A percentile compares a stretch with the other conserved stretches of the same genome.
These are phyloP conservation scores for Lupinus albus DNA, from an alignment of 306 rosid species.

Conservation along the genomic window DNA sequence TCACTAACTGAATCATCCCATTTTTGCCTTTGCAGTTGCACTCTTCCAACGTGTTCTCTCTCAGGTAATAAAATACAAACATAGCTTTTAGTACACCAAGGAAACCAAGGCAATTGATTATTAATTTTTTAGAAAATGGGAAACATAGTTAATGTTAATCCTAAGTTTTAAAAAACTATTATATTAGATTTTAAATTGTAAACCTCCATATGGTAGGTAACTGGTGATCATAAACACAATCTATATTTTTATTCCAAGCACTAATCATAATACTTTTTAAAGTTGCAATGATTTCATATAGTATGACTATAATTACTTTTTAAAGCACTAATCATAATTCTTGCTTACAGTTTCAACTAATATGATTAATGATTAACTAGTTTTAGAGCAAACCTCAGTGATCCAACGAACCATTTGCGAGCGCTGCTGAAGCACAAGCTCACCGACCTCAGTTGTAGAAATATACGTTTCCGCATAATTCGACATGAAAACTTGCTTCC, in stretches of 20 bases:
- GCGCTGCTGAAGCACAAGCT: slow-evolving; percentile 69
- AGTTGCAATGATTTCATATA: too few relatives aligned
- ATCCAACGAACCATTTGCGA: slow-evolving; percentile 79
- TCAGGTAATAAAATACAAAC: slow-evolving; percentile 9
- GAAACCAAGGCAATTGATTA: neutral
- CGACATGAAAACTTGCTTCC: slow-evolving; percentile 48
- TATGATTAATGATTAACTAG: neutral
- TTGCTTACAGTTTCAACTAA: too few relatives aligned
- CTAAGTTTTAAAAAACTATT: too few relatives aligned
- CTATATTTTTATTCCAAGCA: too few relatives aligned
- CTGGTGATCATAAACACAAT: too few relatives aligned
- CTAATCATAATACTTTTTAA: too few relatives aligned
- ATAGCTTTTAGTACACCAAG: neutral
- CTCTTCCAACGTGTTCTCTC: slow-evolving; percentile 32
- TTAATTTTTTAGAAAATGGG: neutral
- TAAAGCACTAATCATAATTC: too few relatives aligned
- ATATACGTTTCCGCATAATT: slow-evolving; percentile 59
- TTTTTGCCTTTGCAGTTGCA: neutral
- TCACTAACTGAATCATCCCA: slow-evolving; percentile 31
- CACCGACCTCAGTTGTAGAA: slow-evolving; percentile 56
- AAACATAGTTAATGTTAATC: too few relatives aligned
- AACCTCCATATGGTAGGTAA: too few relatives aligned
- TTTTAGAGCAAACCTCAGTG: slow-evolving; percentile 59
- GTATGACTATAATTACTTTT: too few relatives aligned
- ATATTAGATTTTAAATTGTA: too few relatives aligned